Conservation (phyloP, 768 basidiomycete species). For the Auriscalpium microsporum region DNA sequence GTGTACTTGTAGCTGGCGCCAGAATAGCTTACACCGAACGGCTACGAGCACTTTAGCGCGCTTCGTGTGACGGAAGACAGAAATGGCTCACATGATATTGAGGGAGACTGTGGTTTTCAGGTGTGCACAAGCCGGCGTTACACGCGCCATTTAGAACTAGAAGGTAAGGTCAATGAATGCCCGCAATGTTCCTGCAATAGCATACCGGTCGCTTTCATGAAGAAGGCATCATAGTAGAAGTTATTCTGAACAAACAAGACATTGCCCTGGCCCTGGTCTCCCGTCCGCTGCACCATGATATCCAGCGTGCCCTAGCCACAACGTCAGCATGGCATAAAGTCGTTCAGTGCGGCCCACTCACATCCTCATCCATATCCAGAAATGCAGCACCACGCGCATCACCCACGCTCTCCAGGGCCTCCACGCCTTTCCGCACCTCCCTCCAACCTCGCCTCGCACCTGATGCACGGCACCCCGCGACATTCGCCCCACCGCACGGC, state of each 20-base stretch:
- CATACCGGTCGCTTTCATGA: slow-evolving; percentile 90
- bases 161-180: slow-evolving; percentile 1
- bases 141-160: slow-evolving; percentile 92
- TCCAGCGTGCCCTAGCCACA: slow-evolving; percentile 74
- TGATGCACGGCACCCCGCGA: slow-evolving; percentile 46
- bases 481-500: slow-evolving; percentile 37
- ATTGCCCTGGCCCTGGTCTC: slow-evolving; percentile 51
- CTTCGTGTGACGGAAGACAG: background rate
- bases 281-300: slow-evolving; percentile 83
- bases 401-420: slow-evolving; percentile 52
- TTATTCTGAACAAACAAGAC: slow-evolving; percentile 90
- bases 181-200: background rate
- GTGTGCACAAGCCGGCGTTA: slow-evolving; percentile 67
- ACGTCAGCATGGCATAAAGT: background rate
- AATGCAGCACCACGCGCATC: slow-evolving; percentile 78
- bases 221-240: slow-evolving; percentile 97
- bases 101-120: slow-evolving; percentile 42
- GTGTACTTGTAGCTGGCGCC: slow-evolving; percentile 98
- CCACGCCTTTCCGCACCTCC: slow-evolving; percentile 46
- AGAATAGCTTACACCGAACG: slow-evolving; percentile 89
- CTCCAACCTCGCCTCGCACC: slow-evolving; percentile 62
- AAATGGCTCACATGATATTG: slow-evolving; percentile 62
- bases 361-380: slow-evolving; percentile 93
- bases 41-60: slow-evolving; percentile 34
- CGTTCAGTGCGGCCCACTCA: slow-evolving; percentile 31